Percentiles rank a stretch among this genome's conserved stretches.
Evolutionary conservation across 2,329 filamentous ascomycete genomes (phyloP).

Genomic region (Fusarium aywerte): DNA sequence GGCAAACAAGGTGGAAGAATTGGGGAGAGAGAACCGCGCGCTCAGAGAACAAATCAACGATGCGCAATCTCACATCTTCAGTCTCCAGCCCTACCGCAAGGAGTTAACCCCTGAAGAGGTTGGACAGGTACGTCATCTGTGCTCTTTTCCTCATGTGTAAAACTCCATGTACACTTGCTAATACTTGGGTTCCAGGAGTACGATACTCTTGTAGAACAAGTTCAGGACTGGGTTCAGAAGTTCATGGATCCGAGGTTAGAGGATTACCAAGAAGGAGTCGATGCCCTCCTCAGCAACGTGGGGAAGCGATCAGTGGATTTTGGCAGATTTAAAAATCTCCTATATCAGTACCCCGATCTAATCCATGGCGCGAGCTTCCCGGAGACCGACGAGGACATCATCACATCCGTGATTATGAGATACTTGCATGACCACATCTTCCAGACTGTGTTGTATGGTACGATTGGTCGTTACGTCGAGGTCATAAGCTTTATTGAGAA

Average conservation of each 20-base stretch:
- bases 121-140: slow-evolving; percentile 46
- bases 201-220: slow-evolving; percentile 48
- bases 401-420: slow-evolving; percentile 51
- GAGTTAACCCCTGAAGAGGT: slow-evolving; percentile 53
- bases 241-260: slow-evolving; percentile 50
- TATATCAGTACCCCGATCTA: slow-evolving; percentile 50
- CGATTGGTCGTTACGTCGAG: slow-evolving; percentile 39
- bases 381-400: slow-evolving; percentile 54
- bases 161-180: slow-evolving; percentile 1
- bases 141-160: not conserved
- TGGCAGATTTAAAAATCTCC: slow-evolving; percentile 41
- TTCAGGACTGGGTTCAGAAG: slow-evolving; percentile 53
- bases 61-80: slow-evolving; percentile 55
- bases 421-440: slow-evolving; percentile 53
- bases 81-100: slow-evolving; percentile 54
- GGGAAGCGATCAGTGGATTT: slow-evolving; percentile 44
- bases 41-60: slow-evolving; percentile 50
- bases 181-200: slow-evolving; percentile 48
- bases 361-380: slow-evolving; percentile 48
- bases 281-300: slow-evolving; percentile 34
- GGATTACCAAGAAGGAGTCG: slow-evolving; percentile 41
- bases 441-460: slow-evolving; percentile 48
- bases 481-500: slow-evolving; percentile 50
- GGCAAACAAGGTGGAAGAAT: slow-evolving; percentile 33
- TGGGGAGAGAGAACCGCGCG: slow-evolving; percentile 45